Evolutionary conservation across 306 rosid genomes (phyloP).

Genomic region (Glycine tomentella): DNA sequence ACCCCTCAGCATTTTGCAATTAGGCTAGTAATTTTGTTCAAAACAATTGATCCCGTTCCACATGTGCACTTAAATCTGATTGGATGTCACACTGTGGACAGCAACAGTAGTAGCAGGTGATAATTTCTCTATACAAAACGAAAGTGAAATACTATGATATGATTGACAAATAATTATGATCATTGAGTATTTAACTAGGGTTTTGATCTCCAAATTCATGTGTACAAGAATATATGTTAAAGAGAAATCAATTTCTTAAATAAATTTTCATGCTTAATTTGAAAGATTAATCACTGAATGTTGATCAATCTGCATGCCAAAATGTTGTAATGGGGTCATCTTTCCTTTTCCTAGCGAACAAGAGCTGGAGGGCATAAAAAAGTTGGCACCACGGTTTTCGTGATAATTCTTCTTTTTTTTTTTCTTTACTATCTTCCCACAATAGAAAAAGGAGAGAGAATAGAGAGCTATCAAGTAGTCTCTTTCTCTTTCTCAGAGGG

Average conservation of each 20-base stretch:
- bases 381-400: conserved; percentile 51
- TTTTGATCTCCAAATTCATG: too few species aligned
- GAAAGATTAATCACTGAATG: too few species aligned
- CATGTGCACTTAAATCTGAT: conserved; percentile 36
- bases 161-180: not conserved
- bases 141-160: not conserved
- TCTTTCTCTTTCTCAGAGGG: conserved; percentile 47
- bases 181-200: too few species aligned
- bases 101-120: conserved; percentile 41
- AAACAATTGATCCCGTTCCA: conserved; percentile 7
- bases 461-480: conserved; percentile 40
- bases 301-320: not conserved
- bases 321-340: conserved; percentile 31
- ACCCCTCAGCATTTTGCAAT: not conserved
- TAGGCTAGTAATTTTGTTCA: conserved; percentile 8
- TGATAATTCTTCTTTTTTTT: conserved; percentile 49
- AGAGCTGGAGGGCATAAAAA: conserved; percentile 54
- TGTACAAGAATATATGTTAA: too few species aligned
- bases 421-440: conserved; percentile 36
- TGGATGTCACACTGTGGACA: conserved; percentile 42
- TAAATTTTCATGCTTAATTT: too few species aligned
- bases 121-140: conserved; percentile 38
- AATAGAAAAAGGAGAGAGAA: conserved; percentile 50
- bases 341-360: conserved; percentile 49
- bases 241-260: too few species aligned